Conservation (phyloP, 1,139 yeast species). For the Yamadazyma mexicana region DNA sequence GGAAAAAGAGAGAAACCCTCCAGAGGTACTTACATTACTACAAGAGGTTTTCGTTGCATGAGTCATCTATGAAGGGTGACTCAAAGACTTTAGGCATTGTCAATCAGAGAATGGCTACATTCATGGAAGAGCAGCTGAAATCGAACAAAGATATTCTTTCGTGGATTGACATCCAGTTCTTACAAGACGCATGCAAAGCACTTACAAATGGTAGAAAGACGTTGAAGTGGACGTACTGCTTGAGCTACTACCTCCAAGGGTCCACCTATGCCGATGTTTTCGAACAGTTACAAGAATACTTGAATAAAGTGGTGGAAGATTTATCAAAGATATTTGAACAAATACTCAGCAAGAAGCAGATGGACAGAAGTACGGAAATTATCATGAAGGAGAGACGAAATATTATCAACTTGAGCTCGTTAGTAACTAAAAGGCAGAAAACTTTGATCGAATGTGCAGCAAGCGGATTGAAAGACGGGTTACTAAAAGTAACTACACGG, state of each 20-base stretch:
- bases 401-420: constrained; percentile 50
- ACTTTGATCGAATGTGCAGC: constrained; percentile 54
- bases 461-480: constrained; percentile 33
- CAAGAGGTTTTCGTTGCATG: constrained; percentile 74
- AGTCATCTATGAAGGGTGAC: constrained; percentile 76
- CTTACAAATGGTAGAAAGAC: constrained; percentile 72
- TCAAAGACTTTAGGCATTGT: constrained; percentile 60
- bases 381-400: constrained; percentile 50
- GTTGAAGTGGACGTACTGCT: constrained; percentile 88
- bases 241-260: constrained; percentile 65
- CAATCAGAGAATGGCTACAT: constrained; percentile 60
- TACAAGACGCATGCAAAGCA: constrained; percentile 68
- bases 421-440: constrained; percentile 45
- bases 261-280: constrained; percentile 57
- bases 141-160: constrained; percentile 41
- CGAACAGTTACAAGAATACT: constrained; percentile 71
- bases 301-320: constrained; percentile 76
- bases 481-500: constrained; percentile 10
- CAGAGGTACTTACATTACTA: constrained; percentile 77
- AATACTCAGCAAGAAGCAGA: constrained; percentile 48
- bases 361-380: constrained; percentile 24
- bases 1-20: constrained; percentile 43
- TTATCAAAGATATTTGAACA: constrained; percentile 69
- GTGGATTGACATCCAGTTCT: constrained; percentile 89
- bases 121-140: constrained; percentile 45